Conservation (phyloP, 495 filamentous ascomycete species). For the Penicillium goetzii region DNA sequence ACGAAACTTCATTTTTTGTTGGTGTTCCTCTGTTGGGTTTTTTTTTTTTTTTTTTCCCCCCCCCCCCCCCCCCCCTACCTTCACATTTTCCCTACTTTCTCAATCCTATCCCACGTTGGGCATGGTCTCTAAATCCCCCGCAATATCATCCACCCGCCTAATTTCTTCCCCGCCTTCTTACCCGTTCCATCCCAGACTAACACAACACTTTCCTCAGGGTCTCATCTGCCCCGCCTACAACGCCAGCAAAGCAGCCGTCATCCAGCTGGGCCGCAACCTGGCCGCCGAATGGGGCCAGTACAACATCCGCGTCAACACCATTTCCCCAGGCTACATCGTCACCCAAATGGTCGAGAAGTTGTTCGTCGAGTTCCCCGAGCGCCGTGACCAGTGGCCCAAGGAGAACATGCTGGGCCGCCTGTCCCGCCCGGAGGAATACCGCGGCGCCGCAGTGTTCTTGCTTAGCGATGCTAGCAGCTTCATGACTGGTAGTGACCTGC, state of each 20-base stretch:
- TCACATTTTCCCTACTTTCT: background rate
- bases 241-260: slow-evolving; percentile 82
- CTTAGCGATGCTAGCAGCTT: slow-evolving; percentile 84
- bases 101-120: background rate
- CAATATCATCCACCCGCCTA: background rate
- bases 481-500: slow-evolving; percentile 81
- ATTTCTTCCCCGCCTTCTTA: background rate
- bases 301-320: slow-evolving; percentile 92
- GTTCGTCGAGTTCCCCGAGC: slow-evolving; percentile 75
- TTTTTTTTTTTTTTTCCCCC: no score
- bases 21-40: no score
- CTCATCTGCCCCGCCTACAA: slow-evolving; percentile 83
- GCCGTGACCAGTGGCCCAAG: slow-evolving; percentile 75
- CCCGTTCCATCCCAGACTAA: background rate
- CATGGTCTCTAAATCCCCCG: background rate
- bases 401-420: slow-evolving; percentile 88
- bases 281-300: slow-evolving; percentile 84
- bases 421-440: slow-evolving; percentile 79
- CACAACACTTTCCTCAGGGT: background rate
- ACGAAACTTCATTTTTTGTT: no score
- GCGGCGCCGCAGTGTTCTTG: slow-evolving; percentile 79
- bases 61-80: no score
- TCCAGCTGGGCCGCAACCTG: slow-evolving; percentile 85
- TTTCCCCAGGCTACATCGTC: slow-evolving; percentile 93
- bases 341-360: slow-evolving; percentile 87